Conservation (phyloP, 2,329 filamentous ascomycete genomes). For the Fusarium tanahbumbuense region DNA sequence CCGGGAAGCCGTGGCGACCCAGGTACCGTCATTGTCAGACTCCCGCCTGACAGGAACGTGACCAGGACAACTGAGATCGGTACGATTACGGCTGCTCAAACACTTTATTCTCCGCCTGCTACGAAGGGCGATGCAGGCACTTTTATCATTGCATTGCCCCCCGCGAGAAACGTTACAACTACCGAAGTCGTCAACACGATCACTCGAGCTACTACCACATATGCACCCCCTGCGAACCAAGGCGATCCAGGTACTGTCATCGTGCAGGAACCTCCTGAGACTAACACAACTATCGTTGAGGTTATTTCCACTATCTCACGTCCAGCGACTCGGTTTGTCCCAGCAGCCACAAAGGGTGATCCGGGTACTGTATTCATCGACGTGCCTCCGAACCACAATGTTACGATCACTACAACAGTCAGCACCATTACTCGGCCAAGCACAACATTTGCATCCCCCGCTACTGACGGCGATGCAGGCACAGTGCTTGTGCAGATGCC, state of each 20-base stretch:
- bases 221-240: conserved; percentile 13
- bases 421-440: conserved; percentile 25
- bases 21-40: conserved; percentile 19
- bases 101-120: conserved; percentile 18
- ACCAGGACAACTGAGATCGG: conserved; percentile 6
- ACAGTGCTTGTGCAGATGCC: conserved; percentile 22
- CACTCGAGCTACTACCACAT: conserved; percentile 2
- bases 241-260: conserved; percentile 28
- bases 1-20: conserved; percentile 13
- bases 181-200: conserved; percentile 8
- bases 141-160: conserved; percentile 20
- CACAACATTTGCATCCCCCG: conserved; percentile 19
- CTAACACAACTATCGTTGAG: conserved; percentile 24
- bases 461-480: conserved; percentile 25
- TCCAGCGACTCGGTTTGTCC: conserved; percentile 9
- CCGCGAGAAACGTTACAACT: conserved; percentile 22
- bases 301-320: conserved; percentile 15
- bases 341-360: conserved; percentile 15
- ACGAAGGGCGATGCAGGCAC: conserved; percentile 21
- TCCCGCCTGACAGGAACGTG: conserved; percentile 20
- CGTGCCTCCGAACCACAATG: conserved; percentile 21
- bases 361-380: conserved; percentile 27
- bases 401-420: conserved; percentile 21
- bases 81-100: conserved; percentile 10
- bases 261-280: conserved; percentile 18